Evolutionary conservation across 176 grass and related monocot genomes (phyloP), one percentile per base, ranked within the genome.

Genomic region (Stipa capillata): DNA sequence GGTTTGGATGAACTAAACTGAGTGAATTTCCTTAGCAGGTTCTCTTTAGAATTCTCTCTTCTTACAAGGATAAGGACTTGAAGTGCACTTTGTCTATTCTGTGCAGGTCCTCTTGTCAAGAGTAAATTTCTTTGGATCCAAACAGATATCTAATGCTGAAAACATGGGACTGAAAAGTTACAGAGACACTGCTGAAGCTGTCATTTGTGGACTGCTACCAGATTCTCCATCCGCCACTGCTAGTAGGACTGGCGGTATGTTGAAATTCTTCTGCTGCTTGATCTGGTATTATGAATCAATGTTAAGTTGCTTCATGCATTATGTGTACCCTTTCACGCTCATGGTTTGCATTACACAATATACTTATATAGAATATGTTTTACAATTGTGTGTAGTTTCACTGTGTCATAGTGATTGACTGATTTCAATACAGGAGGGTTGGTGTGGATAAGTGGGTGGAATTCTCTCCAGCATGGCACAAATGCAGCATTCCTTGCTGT

Each of bases 181-280:
- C 64, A 95, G 90, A 85, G 85, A 91, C 82, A 99, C 92, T 78
- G 96, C 92, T 28, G 96, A 99, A 86, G 78, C 90, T 69, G 84
- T 95, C 76, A 85, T 99, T 74, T 99, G 96, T 35, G 96, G 96
- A 48, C 82, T 99, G 77, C 69, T 99, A 83, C 96, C 96, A 86
- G 92, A 99, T 87, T 99, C 96, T 41, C 96, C 96, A 13, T 89
- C 90, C 75, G 96, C 96, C 37, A 99, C 96, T 52, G 83, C 65
- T 59, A 99, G 92, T 75, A 92, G 92, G 84, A 99, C 96, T 75
- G 83, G 72, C 29, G 90, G 96, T 99, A 79, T 25, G 36, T 79
- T 79, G 49, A 63, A 71, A 43, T 77, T 35, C 67, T 27, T 76
- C 47, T 64, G 8, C 11, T 56, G 8, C 71, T 55, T 81, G 27